A percentile compares a stretch with the other conserved stretches of the same genome.
phyloP scores from a whole-genome alignment of 805 yeast species.

The Saccharomycopsis sp. region DNA sequence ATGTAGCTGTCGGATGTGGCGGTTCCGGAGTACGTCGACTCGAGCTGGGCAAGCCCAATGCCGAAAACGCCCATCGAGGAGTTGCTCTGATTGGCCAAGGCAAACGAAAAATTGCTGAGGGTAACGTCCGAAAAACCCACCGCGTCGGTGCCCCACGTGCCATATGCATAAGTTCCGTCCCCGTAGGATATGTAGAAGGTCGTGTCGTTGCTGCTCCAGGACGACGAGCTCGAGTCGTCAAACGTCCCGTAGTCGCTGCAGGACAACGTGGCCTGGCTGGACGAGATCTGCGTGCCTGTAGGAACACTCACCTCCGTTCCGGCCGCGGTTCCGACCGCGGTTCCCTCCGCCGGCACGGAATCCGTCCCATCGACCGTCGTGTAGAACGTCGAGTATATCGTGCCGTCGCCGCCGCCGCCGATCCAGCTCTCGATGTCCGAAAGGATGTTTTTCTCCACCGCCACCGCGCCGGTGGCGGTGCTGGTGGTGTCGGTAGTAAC shows the following conservation, averaged over 20 bases:
- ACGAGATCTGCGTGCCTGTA: not conserved
- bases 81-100: constrained; percentile 61
- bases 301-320: not conserved
- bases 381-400: constrained; percentile 3
- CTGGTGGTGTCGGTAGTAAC: not conserved
- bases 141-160: constrained; percentile 59
- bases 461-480: not conserved
- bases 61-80: constrained; percentile 69
- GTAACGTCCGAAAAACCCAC: constrained; percentile 44
- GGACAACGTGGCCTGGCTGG: constrained; percentile 25
- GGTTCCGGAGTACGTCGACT: constrained; percentile 45
- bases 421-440: constrained; percentile 7
- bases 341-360: not conserved
- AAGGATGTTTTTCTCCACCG: constrained; percentile 4
- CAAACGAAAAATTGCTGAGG: constrained; percentile 53
- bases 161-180: constrained; percentile 43
- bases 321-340: not conserved
- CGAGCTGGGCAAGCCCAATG: constrained; percentile 63
- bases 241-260: constrained; percentile 38
- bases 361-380: not conserved
- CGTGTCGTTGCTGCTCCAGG: constrained; percentile 30
- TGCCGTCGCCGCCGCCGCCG: constrained; percentile 9
- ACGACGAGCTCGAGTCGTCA: constrained; percentile 27
- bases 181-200: constrained; percentile 38
- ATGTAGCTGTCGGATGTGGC: constrained; percentile 26